Percentiles rank a stretch among this genome's conserved stretches.
These are phyloP conservation scores for Secale cereale DNA, from an alignment of 176 grass and related monocot genomes.

Conservation along the genomic window DNA sequence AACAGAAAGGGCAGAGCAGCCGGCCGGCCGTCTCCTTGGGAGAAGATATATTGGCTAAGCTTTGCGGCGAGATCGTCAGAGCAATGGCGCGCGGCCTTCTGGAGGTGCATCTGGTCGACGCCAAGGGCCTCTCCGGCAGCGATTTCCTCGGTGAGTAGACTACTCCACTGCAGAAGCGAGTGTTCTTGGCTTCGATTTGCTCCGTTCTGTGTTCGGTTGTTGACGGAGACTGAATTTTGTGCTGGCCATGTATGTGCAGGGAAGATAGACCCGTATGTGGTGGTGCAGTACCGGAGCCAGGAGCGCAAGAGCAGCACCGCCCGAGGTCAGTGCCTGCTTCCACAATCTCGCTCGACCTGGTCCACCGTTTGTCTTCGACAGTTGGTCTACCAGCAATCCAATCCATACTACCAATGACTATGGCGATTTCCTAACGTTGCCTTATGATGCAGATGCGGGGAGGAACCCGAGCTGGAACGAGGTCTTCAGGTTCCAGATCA, in stretches of 20 bases:
- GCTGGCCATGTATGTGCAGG: constrained; percentile 32
- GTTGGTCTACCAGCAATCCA: too few species aligned
- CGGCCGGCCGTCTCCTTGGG: not conserved
- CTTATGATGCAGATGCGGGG: constrained; percentile 45
- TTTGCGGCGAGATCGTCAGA: not conserved
- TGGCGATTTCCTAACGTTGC: not conserved
- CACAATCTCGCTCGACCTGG: too few species aligned
- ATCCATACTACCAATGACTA: too few species aligned
- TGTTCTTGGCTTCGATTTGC: not conserved
- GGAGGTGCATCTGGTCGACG: constrained; percentile 80
- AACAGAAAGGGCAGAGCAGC: not conserved
- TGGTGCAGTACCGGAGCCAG: constrained; percentile 73
- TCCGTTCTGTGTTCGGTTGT: not conserved
- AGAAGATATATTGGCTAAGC: not conserved
- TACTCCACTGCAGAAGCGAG: not conserved
- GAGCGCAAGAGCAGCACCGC: constrained; percentile 78
- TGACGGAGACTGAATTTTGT: not conserved
- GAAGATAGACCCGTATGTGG: constrained; percentile 79
- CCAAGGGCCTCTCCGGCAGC: constrained; percentile 57
- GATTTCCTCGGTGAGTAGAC: constrained; percentile 67
- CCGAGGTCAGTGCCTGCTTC: constrained; percentile 25
- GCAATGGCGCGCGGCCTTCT: constrained; percentile 63
- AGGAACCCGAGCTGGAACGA: constrained; percentile 87
- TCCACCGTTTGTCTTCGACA: not conserved
- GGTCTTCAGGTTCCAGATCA: constrained; percentile 74